These are phyloP conservation scores for Glycine latifolia DNA, from an alignment of 306 rosid species.

Conservation along the genomic window DNA sequence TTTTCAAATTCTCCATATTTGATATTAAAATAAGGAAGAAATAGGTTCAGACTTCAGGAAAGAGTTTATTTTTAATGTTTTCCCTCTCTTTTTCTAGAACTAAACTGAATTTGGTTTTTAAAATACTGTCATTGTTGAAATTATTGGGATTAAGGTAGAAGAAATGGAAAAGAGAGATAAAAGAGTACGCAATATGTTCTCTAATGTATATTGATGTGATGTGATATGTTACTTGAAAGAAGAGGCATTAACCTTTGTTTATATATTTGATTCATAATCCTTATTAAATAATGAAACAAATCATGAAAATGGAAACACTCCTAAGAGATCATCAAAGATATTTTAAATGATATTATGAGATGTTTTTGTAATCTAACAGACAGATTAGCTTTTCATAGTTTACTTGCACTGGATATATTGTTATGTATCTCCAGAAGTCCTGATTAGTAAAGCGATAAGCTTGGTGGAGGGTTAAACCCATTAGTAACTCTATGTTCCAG, in stretches of 20 bases:
- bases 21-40: conserved; percentile 33
- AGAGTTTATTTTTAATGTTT: conserved; percentile 12
- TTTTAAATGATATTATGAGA: not conserved
- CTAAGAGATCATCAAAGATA: not conserved
- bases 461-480: too few species aligned
- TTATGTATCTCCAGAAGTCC: conserved; percentile 1
- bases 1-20: conserved; percentile 9
- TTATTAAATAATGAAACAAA: not conserved
- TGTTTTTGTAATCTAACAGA: not conserved
- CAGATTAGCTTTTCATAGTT: not conserved
- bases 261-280: conserved; percentile 9
- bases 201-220: not conserved
- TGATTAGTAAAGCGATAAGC: too few species aligned
- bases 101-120: conserved; percentile 7
- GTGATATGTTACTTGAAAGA: conserved; percentile 8
- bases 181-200: conserved; percentile 2
- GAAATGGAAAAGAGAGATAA: conserved; percentile 16
- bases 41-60: not conserved
- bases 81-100: conserved; percentile 4
- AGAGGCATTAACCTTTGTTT: not conserved
- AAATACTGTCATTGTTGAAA: conserved; percentile 18
- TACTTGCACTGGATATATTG: conserved; percentile 3
- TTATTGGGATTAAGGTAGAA: not conserved
- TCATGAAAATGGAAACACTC: conserved; percentile 18
- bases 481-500: too few species aligned